These are phyloP conservation scores for Aspergillus panamensis DNA, from an alignment of 495 filamentous ascomycete species.

Conservation along the genomic window DNA sequence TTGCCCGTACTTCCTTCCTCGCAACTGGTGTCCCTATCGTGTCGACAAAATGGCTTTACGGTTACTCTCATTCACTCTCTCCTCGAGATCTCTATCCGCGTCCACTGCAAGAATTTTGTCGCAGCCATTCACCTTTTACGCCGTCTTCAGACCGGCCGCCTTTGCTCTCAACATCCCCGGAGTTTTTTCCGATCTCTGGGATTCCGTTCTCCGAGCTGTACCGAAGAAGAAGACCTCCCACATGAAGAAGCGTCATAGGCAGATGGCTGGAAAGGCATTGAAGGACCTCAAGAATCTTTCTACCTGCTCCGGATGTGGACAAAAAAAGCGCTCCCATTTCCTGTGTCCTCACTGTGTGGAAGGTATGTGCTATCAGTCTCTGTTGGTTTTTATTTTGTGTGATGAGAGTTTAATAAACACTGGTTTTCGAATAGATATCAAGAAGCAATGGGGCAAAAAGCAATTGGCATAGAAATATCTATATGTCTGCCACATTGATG, in stretches of 20 bases:
- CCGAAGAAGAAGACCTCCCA: slow-evolving; percentile 99
- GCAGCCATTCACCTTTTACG: slow-evolving; percentile 22
- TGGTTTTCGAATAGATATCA: slow-evolving; percentile 26
- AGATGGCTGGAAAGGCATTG: slow-evolving; percentile 89
- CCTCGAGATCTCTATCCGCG: slow-evolving; percentile 19
- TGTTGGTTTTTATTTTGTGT: background rate
- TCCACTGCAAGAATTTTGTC: slow-evolving; percentile 13
- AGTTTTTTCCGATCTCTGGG: slow-evolving; percentile 77
- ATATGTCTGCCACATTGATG: background rate
- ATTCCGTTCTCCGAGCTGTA: slow-evolving; percentile 84
- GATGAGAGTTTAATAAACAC: background rate
- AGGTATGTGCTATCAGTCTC: slow-evolving; percentile 40
- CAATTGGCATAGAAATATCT: slow-evolving; percentile 18
- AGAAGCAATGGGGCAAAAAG: slow-evolving; percentile 30
- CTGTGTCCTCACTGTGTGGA: slow-evolving; percentile 81
- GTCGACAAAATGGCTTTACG: slow-evolving; percentile 17
- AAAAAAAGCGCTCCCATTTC: slow-evolving; percentile 80
- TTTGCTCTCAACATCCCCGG: slow-evolving; percentile 49
- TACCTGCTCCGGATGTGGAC: slow-evolving; percentile 83
- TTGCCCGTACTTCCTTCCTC: background rate
- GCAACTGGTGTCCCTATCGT: background rate
- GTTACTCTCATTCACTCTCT: slow-evolving; percentile 19
- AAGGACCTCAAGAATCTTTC: slow-evolving; percentile 84
- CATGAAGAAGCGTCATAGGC: slow-evolving; percentile 88
- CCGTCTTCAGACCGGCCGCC: slow-evolving; percentile 21